Conservation (phyloP, 1,284 basidiomycete species). For the Tylopilus sp. region DNA sequence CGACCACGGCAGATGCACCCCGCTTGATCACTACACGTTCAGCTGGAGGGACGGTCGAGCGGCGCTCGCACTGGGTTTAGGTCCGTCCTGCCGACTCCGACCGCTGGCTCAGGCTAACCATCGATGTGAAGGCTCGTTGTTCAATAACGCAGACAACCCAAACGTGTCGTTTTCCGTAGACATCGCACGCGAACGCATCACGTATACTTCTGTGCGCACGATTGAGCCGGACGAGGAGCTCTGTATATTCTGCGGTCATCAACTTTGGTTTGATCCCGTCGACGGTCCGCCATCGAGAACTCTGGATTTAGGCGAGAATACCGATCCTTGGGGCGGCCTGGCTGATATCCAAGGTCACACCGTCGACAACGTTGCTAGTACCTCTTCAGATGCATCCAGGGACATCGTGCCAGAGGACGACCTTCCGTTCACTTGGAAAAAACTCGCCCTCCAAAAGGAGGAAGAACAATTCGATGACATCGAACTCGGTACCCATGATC, state of each 20-base stretch:
- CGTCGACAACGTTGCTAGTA: slow-evolving; percentile 20
- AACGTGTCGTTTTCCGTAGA: slow-evolving; percentile 71
- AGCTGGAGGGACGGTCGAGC: slow-evolving; percentile 77
- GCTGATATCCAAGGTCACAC: slow-evolving; percentile 31
- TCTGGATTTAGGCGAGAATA: slow-evolving; percentile 29
- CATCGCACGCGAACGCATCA: slow-evolving; percentile 54
- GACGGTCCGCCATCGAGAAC: slow-evolving; percentile 28
- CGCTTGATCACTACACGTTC: slow-evolving; percentile 84
- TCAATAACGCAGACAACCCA: slow-evolving; percentile 71
- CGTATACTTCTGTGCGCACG: slow-evolving; percentile 55
- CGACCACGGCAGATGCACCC: slow-evolving; percentile 61
- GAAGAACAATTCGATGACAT: slow-evolving; percentile 61
- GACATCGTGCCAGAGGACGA: slow-evolving; percentile 49
- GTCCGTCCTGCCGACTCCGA: slow-evolving; percentile 40
- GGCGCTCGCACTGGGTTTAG: slow-evolving; percentile 85
- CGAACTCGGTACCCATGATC: slow-evolving; percentile 42
- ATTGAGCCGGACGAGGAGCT: slow-evolving; percentile 68
- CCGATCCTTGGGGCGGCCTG: slow-evolving; percentile 42
- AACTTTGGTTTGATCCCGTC: slow-evolving; percentile 57
- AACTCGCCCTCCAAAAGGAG: slow-evolving; percentile 47
- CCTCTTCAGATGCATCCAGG: slow-evolving; percentile 15
- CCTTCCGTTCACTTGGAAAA: slow-evolving; percentile 62
- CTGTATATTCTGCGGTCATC: slow-evolving; percentile 74
- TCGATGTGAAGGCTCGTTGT: slow-evolving; percentile 59
- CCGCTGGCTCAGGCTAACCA: neutral